Conservation (phyloP, 345 rosid species). For the Triadica sebifera region DNA sequence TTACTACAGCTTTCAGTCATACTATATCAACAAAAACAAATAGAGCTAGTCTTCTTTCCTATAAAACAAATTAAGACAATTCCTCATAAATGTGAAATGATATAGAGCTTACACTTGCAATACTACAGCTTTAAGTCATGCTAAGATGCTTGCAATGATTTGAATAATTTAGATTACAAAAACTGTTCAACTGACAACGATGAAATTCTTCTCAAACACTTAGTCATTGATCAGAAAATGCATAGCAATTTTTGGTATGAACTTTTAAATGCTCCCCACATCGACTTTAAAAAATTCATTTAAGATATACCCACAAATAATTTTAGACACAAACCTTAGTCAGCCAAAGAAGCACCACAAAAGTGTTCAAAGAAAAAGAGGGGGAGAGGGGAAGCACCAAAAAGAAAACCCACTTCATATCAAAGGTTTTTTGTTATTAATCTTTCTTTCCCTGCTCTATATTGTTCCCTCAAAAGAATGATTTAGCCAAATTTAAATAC, state of each 20-base stretch:
- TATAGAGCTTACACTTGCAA: no score
- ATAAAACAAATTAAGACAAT: slow-evolving; percentile 4
- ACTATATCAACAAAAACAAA: slow-evolving; percentile 15
- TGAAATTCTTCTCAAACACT: background rate
- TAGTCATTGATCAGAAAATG: background rate
- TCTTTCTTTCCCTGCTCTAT: background rate
- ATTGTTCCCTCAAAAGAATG: no score
- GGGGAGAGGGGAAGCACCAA: no score
- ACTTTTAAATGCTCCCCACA: no score
- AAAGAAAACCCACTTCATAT: background rate
- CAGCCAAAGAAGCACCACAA: background rate
- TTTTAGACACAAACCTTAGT: background rate
- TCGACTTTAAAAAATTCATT: no score
- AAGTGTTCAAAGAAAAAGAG: no score
- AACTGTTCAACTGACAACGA: no score
- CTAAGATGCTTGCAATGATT: background rate
- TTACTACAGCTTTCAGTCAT: slow-evolving; percentile 48
- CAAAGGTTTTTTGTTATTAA: background rate
- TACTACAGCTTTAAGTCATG: no score
- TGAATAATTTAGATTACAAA: background rate
- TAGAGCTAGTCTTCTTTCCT: background rate
- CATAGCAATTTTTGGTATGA: background rate
- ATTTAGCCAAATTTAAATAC: background rate
- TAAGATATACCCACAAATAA: background rate
- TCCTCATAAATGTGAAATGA: background rate